These are phyloP conservation scores for Gliomastix tumulicola DNA, from an alignment of 2,329 filamentous ascomycete genomes.

Conservation along the genomic window DNA sequence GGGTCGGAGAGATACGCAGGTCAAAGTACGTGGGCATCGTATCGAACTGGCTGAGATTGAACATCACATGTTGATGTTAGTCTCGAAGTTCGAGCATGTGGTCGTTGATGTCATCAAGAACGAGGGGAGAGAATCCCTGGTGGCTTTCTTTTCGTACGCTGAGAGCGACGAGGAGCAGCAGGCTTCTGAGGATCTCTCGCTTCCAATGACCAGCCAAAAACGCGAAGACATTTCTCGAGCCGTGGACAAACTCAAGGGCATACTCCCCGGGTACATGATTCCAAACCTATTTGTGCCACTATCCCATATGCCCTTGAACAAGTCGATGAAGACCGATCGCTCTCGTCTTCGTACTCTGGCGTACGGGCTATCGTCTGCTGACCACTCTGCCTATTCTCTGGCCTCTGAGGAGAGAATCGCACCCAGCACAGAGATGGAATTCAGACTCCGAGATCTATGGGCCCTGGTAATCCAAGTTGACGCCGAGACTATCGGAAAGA, in stretches of 20 bases:
- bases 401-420: not conserved
- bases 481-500: slow-evolving; percentile 2
- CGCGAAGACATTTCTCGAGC: too few relatives aligned
- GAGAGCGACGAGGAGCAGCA: too few relatives aligned
- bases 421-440: slow-evolving; percentile 1
- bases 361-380: not conserved
- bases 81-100: slow-evolving; percentile 1
- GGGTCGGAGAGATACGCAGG: slow-evolving; percentile 30
- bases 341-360: not conserved
- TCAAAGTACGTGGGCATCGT: slow-evolving; percentile 31
- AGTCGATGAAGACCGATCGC: slow-evolving; percentile 2
- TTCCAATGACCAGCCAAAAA: too few relatives aligned
- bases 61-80: slow-evolving; percentile 1
- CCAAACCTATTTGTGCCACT: slow-evolving; percentile 6
- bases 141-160: not conserved
- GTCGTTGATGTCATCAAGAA: slow-evolving; percentile 4
- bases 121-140: not conserved
- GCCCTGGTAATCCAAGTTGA: slow-evolving; percentile 3
- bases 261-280: slow-evolving; percentile 1
- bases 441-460: slow-evolving; percentile 1
- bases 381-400: not conserved
- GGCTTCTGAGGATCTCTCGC: not conserved
- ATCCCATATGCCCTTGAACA: not conserved
- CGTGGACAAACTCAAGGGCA: too few relatives aligned
- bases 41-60: slow-evolving; percentile 12